Evolutionary conservation across 1,284 basidiomycete species (phyloP).

Genomic region (Mycena sp.): DNA sequence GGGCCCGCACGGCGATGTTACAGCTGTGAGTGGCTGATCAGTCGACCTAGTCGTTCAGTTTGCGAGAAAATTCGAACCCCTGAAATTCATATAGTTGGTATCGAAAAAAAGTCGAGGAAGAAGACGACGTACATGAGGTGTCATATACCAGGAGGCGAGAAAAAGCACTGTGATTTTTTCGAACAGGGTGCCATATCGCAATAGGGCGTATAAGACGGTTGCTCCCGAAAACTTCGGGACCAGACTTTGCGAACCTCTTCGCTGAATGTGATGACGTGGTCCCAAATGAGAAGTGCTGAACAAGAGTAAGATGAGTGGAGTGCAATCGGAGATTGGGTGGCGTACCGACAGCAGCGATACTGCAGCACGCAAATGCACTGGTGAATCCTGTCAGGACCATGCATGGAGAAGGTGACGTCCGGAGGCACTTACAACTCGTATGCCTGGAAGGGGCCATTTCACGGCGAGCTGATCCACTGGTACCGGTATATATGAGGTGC

Average conservation of each 20-base stretch:
- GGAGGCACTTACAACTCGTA: neutral
- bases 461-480: too few relatives aligned
- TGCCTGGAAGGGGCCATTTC: neutral
- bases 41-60: neutral
- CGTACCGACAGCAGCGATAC: slow-evolving; percentile 20
- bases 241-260: slow-evolving; percentile 13
- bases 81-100: neutral
- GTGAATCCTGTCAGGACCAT: neutral
- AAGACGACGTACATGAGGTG: slow-evolving; percentile 21
- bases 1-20: slow-evolving; percentile 26
- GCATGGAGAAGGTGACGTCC: neutral
- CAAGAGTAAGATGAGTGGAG: neutral
- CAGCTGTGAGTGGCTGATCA: slow-evolving; percentile 8
- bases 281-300: slow-evolving; percentile 17
- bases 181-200: slow-evolving; percentile 40
- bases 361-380: slow-evolving; percentile 22
- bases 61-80: neutral
- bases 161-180: slow-evolving; percentile 39
- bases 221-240: slow-evolving; percentile 37
- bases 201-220: slow-evolving; percentile 35
- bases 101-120: neutral
- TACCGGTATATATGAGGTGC: too few relatives aligned
- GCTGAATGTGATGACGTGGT: slow-evolving; percentile 15
- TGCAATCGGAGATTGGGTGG: neutral
- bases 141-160: slow-evolving; percentile 29